A percentile compares a stretch with the other conserved stretches of the same genome.
Evolutionary conservation across 495 filamentous ascomycete genomes (phyloP).

Genomic region (Daldinia decipiens): DNA sequence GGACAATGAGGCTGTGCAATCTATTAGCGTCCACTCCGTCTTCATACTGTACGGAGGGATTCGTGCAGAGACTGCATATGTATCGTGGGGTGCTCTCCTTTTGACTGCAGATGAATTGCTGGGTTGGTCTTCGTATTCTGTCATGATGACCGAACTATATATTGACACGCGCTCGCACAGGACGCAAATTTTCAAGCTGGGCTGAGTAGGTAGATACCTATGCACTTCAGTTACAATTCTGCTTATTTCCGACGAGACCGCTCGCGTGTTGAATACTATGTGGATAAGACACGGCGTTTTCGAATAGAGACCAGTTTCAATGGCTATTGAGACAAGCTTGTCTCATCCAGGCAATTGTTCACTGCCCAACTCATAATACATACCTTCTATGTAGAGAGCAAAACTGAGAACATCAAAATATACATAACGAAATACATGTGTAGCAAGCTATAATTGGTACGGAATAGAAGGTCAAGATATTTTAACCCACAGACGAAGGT

Average conservation of each 20-base stretch:
- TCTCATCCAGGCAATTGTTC: background rate
- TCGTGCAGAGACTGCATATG: slow-evolving; percentile 16
- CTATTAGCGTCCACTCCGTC: slow-evolving; percentile 17
- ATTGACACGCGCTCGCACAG: slow-evolving; percentile 21
- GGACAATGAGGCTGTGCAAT: slow-evolving; percentile 41
- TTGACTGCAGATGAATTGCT: slow-evolving; percentile 37
- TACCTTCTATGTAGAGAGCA: background rate
- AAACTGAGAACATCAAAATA: background rate
- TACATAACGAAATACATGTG: background rate
- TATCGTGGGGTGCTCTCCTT: slow-evolving; percentile 31
- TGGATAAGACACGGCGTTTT: slow-evolving; percentile 12
- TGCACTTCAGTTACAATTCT: slow-evolving; percentile 31
- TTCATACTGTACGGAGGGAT: slow-evolving; percentile 35
- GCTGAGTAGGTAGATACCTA: too few species aligned
- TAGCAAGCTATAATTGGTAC: background rate
- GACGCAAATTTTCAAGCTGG: slow-evolving; percentile 15
- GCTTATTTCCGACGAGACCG: slow-evolving; percentile 21
- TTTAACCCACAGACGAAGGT: background rate
- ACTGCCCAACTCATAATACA: too few species aligned
- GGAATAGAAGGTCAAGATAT: background rate
- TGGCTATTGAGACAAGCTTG: background rate
- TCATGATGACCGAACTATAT: slow-evolving; percentile 25
- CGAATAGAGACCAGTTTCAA: background rate
- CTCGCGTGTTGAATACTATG: slow-evolving; percentile 6
- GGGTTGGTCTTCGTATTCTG: slow-evolving; percentile 33